Base-by-base conservation (phyloP, 2,329 filamentous ascomycete genomes). In the Alternaria consortialis region DNA sequence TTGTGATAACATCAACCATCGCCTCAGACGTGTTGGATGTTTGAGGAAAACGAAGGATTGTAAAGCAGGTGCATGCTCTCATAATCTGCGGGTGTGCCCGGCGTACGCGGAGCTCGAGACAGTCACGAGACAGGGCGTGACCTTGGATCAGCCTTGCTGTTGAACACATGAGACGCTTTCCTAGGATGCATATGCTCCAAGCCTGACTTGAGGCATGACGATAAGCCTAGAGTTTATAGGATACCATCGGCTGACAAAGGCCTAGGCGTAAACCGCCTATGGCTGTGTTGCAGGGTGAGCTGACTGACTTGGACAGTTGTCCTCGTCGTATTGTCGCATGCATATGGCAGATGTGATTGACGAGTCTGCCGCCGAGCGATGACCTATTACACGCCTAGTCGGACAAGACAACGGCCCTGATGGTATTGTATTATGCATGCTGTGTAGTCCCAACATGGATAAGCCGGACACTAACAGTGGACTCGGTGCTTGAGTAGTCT, bases 391-490 rank as follows among this genome's bases (percentile, higher is more conserved):
- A 51, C 63, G 63, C 63, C 63, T 46, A 69, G 61, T 53, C 53
- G 62, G 58, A 58, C 54, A 52, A 63, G 31, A 39, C 43, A 44
- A 51, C 37, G 42, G 31, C 25, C 43, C 36, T 50, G 34, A 20
- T 50, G 27, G 36, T 40, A 48, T 48, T 42, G 23, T 46, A 34
- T 53, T 46, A 34, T 55, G 54, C 54, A 60, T 52, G 51, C 53
- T 20, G 58, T 59, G 37, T 43, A 54, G 32, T 47, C 47, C 47
- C 43, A 55, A 56, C 50, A 54, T 27, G 53, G 65, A 44, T 64
- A 60, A 63, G 58, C 58, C 61, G 63, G 58, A 55, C 53, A 56
- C 58, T 60, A 55, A 47, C 52, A 50, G 53, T 56, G 62, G 53
- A 43, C 31, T 37, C 43, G 32, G 31, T 50, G 39, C 51, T 56